Base-by-base conservation (phyloP, 495 filamentous ascomycete genomes). In the Thermothielavioides terrestris region DNA sequence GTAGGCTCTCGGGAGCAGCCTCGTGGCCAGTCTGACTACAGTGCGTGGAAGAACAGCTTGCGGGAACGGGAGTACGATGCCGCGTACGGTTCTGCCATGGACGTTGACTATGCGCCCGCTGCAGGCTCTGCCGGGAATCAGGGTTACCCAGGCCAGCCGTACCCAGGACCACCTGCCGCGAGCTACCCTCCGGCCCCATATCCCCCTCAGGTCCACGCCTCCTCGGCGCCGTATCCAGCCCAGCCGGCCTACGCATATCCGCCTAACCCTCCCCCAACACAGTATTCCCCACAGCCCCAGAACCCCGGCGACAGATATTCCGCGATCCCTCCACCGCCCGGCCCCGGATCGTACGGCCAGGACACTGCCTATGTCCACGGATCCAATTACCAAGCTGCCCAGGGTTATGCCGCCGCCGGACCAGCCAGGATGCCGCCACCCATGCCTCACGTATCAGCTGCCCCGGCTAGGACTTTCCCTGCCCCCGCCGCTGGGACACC, bases 1-100 rank as follows among this genome's bases (percentile, higher is more conserved):
- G 50, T 67, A 76, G 66, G 73, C 73, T 49, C 61, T 49, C 64
- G 64, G 25, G 64, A 64, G 31, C 58, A 57, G 45, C 34, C 52
- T 47, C 54, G 61, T 34, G 60, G 58, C 23, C 50, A 52, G 42
- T 49, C 58, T 53, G 58, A 63, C 41, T 65, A 65, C 56, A 58
- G 41, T 50, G 36, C 60, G 17, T 65, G 62, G 62, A 65, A 65
- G 27, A 63, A 63, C 43, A 41, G 46, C 31, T 55, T 56, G 43
- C 53, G 55, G 37, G 50, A 57, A 52, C 52, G 58, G 22, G 23
- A 52, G 10, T 56, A 45, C 50, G 46, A 54, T 20, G 37, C 49
- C 30, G 6, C 50, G 12, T 62, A 64, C 38, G 39, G 34, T 25
- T 37, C 49, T 25, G 49, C 56, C 50, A 65, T 65, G 62, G 62